A percentile compares a stretch with the other conserved stretches of the same genome.
Conservation (phyloP, 768 basidiomycete genomes). For the Bullera alba region DNA sequence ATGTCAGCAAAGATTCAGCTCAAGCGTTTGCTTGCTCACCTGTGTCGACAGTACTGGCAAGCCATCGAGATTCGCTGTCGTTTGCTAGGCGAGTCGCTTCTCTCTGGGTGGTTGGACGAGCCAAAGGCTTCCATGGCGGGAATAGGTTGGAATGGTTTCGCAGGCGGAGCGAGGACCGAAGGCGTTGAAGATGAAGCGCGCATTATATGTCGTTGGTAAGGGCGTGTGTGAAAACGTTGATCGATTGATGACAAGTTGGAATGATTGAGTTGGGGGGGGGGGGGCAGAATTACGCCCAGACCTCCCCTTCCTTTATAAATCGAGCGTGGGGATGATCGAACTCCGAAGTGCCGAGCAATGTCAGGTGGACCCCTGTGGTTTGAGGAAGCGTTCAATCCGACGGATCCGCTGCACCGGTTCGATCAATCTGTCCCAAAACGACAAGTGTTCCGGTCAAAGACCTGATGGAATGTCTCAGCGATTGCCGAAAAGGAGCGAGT, state of each 20-base stretch:
- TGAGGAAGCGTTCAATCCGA: too few species aligned
- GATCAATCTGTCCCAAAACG: too few species aligned
- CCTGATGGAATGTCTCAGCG: too few species aligned
- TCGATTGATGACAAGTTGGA: constrained; percentile 1
- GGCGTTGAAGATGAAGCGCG: constrained; percentile 8
- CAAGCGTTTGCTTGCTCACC: constrained; percentile 22
- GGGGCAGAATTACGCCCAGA: too few species aligned
- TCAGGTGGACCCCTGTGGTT: too few species aligned
- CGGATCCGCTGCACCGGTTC: too few species aligned
- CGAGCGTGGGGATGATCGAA: too few species aligned
- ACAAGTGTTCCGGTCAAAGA: too few species aligned
- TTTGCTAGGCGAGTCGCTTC: constrained; percentile 14
- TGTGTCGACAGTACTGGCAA: constrained; percentile 38
- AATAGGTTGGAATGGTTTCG: not conserved
- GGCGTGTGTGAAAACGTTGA: constrained; percentile 7
- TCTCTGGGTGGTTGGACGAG: constrained; percentile 10
- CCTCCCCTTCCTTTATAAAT: too few species aligned
- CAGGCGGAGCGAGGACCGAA: constrained; percentile 21
- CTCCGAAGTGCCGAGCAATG: too few species aligned
- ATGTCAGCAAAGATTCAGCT: not conserved
- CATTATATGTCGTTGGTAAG: constrained; percentile 1
- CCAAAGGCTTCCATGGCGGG: constrained; percentile 15
- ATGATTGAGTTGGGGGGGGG: too few species aligned
- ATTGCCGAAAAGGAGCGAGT: too few species aligned
- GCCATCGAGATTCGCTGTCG: constrained; percentile 38